Conservation (phyloP, 768 basidiomycete species). For the Tulasnella sp. region DNA sequence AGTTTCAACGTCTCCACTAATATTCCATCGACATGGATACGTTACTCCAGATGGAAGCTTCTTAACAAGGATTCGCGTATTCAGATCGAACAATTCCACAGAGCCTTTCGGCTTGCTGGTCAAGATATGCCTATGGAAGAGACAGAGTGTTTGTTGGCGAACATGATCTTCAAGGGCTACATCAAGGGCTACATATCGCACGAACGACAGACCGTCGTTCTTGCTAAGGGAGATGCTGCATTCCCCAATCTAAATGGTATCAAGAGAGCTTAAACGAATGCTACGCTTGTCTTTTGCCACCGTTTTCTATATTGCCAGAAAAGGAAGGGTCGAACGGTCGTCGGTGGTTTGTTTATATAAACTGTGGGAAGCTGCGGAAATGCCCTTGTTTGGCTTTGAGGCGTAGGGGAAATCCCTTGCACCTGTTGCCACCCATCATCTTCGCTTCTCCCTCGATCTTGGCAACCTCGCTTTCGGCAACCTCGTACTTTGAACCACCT, state of each 20-base stretch:
- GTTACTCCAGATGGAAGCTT: slow-evolving; percentile 66
- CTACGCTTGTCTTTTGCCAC: background rate
- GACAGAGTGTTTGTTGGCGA: slow-evolving; percentile 89
- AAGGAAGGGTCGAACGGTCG: background rate
- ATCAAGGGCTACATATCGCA: slow-evolving; percentile 97
- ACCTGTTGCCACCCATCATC: background rate
- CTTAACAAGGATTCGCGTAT: slow-evolving; percentile 71
- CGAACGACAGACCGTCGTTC: slow-evolving; percentile 88
- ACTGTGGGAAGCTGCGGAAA: background rate
- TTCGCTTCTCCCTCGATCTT: too few species aligned
- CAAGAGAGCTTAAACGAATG: background rate
- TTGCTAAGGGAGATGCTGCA: slow-evolving; percentile 66
- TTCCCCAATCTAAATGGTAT: slow-evolving; percentile 60
- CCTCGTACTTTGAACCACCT: background rate
- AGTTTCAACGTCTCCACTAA: slow-evolving; percentile 50
- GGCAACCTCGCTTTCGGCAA: background rate
- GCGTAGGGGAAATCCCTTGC: background rate
- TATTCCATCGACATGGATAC: slow-evolving; percentile 1
- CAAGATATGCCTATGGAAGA: slow-evolving; percentile 67
- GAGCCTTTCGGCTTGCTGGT: slow-evolving; percentile 67
- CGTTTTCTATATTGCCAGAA: background rate
- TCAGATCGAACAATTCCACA: slow-evolving; percentile 74
- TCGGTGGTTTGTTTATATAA: background rate
- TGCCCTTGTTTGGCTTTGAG: background rate
- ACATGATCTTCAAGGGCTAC: slow-evolving; percentile 91